A percentile compares a stretch with the other conserved stretches of the same genome.
Evolutionary conservation across 2,329 filamentous ascomycete species (phyloP).

Genomic region (Xylaria sp.): DNA sequence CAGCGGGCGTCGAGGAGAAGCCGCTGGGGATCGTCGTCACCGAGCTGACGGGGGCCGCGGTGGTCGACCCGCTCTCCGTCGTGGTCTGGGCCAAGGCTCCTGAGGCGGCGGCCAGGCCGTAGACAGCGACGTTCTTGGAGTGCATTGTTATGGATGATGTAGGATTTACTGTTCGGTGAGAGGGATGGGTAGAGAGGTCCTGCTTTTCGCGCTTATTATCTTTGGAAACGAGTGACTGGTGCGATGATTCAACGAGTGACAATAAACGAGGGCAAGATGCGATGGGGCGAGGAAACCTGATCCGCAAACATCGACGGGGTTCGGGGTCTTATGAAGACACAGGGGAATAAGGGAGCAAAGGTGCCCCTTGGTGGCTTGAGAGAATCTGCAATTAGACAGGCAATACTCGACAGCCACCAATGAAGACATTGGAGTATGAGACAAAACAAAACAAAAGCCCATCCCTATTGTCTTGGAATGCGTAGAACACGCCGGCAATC

Average conservation of each 20-base stretch:
- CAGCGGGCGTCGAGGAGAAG: conserved; percentile 2
- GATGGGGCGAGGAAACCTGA: conserved; percentile 1
- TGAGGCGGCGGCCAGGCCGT: conserved; percentile 30
- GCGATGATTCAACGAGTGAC: conserved; percentile 24
- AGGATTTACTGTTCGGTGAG: conserved; percentile 6
- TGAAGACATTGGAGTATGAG: conserved; percentile 14
- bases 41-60: conserved; percentile 4
- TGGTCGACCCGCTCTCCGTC: conserved; percentile 3
- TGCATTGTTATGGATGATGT: conserved; percentile 34
- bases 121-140: conserved; percentile 31
- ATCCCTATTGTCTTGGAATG: conserved; percentile 34
- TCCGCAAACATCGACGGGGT: conserved; percentile 6
- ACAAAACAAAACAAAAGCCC: conserved; percentile 32
- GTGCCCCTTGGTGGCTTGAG: conserved; percentile 10
- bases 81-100: conserved; percentile 24
- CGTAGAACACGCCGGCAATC: conserved; percentile 8
- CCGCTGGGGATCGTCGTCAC: conserved; percentile 3
- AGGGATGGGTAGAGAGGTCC: conserved; percentile 5
- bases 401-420: conserved; percentile 32
- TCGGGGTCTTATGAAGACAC: conserved; percentile 26
- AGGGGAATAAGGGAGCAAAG: conserved; percentile 11
- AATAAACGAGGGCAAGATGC: conserved; percentile 11
- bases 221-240: conserved; percentile 14
- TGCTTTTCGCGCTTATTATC: conserved; percentile 4
- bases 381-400: conserved; percentile 38